These are phyloP conservation scores for Aspergillus quadrilineatus DNA, from an alignment of 2,329 filamentous ascomycete genomes.

Conservation along the genomic window DNA sequence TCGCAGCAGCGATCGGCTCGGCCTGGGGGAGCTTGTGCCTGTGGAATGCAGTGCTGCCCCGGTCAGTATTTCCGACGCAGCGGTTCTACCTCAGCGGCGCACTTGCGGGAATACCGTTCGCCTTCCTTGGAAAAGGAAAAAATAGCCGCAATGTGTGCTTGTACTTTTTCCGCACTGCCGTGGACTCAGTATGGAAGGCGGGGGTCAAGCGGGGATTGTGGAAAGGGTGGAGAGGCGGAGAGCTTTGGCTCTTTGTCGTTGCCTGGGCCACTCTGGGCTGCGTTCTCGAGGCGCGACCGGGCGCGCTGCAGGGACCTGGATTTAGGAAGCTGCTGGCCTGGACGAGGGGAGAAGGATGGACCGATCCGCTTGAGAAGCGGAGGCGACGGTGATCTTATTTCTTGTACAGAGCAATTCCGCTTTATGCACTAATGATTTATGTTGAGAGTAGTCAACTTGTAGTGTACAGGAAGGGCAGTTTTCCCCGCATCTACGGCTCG, in stretches of 20 bases:
- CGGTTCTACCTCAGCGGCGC: conserved; percentile 89
- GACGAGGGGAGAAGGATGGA: conserved; percentile 72
- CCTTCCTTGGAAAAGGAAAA: conserved; percentile 60
- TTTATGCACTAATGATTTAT: background rate
- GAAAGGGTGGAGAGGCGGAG: conserved; percentile 76
- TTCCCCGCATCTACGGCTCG: conserved; percentile 8
- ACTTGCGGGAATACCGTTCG: conserved; percentile 75
- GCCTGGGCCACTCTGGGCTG: conserved; percentile 75
- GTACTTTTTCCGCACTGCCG: conserved; percentile 72
- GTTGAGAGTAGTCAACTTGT: background rate
- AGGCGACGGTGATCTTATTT: conserved; percentile 5
- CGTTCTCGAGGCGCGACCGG: conserved; percentile 71
- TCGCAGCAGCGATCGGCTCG: conserved; percentile 80
- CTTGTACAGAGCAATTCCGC: background rate
- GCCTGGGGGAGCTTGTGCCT: conserved; percentile 88
- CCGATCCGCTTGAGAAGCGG: conserved; percentile 59
- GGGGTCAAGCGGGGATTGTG: conserved; percentile 89
- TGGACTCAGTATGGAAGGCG: conserved; percentile 88
- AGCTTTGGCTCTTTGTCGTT: conserved; percentile 78
- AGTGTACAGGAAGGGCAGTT: conserved; percentile 2
- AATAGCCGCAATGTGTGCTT: conserved; percentile 65
- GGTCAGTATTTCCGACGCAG: conserved; percentile 72
- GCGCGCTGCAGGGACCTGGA: conserved; percentile 64
- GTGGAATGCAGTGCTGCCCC: conserved; percentile 76
- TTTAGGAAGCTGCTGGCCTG: conserved; percentile 73